These are phyloP conservation scores for Raffaelea arxii DNA, from an alignment of 2,329 filamentous ascomycete genomes.

Conservation along the genomic window DNA sequence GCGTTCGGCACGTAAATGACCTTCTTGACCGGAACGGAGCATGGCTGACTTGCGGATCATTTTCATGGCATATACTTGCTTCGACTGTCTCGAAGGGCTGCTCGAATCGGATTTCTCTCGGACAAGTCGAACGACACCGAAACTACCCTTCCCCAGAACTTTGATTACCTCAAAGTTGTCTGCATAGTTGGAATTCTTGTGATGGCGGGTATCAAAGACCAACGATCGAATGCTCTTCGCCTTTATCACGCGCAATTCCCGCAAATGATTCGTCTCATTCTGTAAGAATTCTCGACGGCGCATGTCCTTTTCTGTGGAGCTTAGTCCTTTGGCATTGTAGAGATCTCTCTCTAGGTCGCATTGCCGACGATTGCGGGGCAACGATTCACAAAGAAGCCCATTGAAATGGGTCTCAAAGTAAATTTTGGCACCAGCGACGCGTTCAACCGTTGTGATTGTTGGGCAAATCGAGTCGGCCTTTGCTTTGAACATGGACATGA, in stretches of 20 bases:
- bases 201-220: neutral
- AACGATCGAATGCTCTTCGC: conserved; percentile 19
- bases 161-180: conserved; percentile 71
- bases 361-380: conserved; percentile 51
- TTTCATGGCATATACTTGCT: conserved; percentile 87
- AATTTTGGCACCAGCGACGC: conserved; percentile 69
- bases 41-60: conserved; percentile 91
- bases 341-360: conserved; percentile 56
- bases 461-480: conserved; percentile 16
- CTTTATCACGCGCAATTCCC: conserved; percentile 63
- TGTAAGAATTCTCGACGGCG: conserved; percentile 49
- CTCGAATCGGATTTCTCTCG: conserved; percentile 41
- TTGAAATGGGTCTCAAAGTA: conserved; percentile 82
- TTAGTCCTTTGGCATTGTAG: conserved; percentile 40
- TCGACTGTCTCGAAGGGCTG: conserved; percentile 17
- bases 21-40: conserved; percentile 84
- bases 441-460: conserved; percentile 58
- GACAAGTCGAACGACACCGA: conserved; percentile 83
- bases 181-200: conserved; percentile 1
- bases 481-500: neutral
- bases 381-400: conserved; percentile 47
- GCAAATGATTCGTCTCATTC: conserved; percentile 65
- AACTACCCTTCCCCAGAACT: conserved; percentile 84
- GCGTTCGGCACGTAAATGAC: conserved; percentile 79
- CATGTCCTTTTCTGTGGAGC: conserved; percentile 43